Conservation (phyloP, 2,329 filamentous ascomycete genomes). For the Claviceps capensis region DNA sequence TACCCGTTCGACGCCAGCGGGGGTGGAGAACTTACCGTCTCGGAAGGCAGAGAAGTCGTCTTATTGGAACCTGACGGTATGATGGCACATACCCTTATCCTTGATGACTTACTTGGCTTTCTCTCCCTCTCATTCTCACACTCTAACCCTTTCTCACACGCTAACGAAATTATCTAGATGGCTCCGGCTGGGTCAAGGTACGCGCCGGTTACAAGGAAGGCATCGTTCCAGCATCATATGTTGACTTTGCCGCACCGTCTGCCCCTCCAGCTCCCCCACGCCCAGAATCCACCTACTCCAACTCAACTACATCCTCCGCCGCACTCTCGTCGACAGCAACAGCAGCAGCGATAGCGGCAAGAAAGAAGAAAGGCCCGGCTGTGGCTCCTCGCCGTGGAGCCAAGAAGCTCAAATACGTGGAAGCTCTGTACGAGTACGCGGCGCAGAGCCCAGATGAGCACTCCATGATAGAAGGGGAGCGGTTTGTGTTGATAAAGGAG, state of each 20-base stretch:
- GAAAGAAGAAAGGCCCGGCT: slow-evolving; percentile 82
- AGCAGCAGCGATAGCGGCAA: not conserved
- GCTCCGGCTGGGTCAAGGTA: slow-evolving; percentile 82
- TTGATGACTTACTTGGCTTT: not conserved
- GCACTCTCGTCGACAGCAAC: slow-evolving; percentile 14
- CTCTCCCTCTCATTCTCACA: not conserved
- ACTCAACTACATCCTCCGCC: slow-evolving; percentile 35
- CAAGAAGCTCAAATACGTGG: slow-evolving; percentile 87
- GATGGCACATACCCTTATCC: not conserved
- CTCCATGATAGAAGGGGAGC: slow-evolving; percentile 80
- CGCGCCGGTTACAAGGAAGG: slow-evolving; percentile 63
- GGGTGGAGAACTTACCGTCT: slow-evolving; percentile 67
- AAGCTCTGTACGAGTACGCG: slow-evolving; percentile 84
- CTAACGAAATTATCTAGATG: slow-evolving; percentile 41
- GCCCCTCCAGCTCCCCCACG: slow-evolving; percentile 36
- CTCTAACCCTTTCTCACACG: not conserved
- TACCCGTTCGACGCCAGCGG: slow-evolving; percentile 73
- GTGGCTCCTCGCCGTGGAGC: slow-evolving; percentile 84
- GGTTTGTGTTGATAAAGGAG: slow-evolving; percentile 76
- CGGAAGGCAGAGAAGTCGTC: slow-evolving; percentile 63
- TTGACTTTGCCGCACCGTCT: slow-evolving; percentile 46
- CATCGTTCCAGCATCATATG: slow-evolving; percentile 74
- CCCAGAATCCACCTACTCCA: slow-evolving; percentile 65
- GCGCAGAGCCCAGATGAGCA: slow-evolving; percentile 79
- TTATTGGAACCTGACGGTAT: slow-evolving; percentile 80